These are phyloP conservation scores for Stagonosporopsis cucurbitacearum DNA, from an alignment of 2,329 filamentous ascomycete species.

Conservation along the genomic window DNA sequence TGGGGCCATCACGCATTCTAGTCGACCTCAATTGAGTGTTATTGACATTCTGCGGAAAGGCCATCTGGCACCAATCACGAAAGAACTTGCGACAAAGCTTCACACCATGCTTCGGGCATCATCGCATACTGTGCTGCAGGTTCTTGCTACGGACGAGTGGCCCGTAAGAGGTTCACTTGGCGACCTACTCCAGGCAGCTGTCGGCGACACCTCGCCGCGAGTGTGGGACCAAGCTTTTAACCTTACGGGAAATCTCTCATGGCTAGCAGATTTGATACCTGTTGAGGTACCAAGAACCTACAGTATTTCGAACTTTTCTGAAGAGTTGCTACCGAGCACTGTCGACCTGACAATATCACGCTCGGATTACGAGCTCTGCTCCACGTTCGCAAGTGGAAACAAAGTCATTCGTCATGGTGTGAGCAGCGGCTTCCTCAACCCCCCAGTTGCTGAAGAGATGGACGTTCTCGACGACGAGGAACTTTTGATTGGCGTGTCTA, in stretches of 20 bases:
- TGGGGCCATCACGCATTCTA: slow-evolving; percentile 18
- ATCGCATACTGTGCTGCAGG: slow-evolving; percentile 29
- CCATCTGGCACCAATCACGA: slow-evolving; percentile 34
- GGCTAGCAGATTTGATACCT: slow-evolving; percentile 29
- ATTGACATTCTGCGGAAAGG: slow-evolving; percentile 34
- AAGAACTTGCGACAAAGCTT: slow-evolving; percentile 32
- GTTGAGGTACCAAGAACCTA: slow-evolving; percentile 36
- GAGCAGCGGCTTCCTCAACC: slow-evolving; percentile 63
- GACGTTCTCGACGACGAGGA: slow-evolving; percentile 52
- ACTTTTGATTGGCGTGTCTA: slow-evolving; percentile 60
- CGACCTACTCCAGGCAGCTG: slow-evolving; percentile 33
- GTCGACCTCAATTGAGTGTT: slow-evolving; percentile 24
- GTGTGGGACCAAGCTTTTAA: slow-evolving; percentile 38
- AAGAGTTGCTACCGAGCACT: slow-evolving; percentile 59
- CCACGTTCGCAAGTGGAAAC: slow-evolving; percentile 28
- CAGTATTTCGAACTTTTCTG: slow-evolving; percentile 54
- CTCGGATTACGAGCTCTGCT: slow-evolving; percentile 58
- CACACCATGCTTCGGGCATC: slow-evolving; percentile 33
- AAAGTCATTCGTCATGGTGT: slow-evolving; percentile 54
- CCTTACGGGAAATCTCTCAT: slow-evolving; percentile 25
- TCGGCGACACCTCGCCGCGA: slow-evolving; percentile 27
- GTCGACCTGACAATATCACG: slow-evolving; percentile 61
- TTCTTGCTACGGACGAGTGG: slow-evolving; percentile 35
- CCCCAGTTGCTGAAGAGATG: slow-evolving; percentile 51
- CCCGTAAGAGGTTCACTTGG: slow-evolving; percentile 32